phyloP scores from a whole-genome alignment of 2,329 filamentous ascomycete genomes.

The Conoideocrella luteorostrata region DNA sequence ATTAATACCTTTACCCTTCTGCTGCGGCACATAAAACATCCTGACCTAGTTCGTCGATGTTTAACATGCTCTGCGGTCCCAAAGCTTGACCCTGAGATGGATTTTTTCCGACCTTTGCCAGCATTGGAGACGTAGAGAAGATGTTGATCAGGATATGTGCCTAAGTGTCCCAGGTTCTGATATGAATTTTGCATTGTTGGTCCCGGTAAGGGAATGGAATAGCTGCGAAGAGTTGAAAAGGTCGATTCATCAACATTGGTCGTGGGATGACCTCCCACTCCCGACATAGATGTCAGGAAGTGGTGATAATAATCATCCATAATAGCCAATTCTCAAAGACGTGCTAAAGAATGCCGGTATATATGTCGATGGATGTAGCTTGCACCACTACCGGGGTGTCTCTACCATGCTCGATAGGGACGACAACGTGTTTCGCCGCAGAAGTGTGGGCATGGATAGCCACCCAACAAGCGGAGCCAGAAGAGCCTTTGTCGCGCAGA shows the following conservation, averaged over 20 bases:
- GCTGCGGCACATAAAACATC: slow-evolving; percentile 85
- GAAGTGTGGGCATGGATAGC: slow-evolving; percentile 9
- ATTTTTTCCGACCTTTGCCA: slow-evolving; percentile 46
- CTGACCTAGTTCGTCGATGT: slow-evolving; percentile 86
- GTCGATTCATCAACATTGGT: slow-evolving; percentile 34
- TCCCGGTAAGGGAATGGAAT: slow-evolving; percentile 20
- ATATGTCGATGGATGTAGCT: slow-evolving; percentile 9
- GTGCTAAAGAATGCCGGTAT: slow-evolving; percentile 2
- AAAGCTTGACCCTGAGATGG: slow-evolving; percentile 31
- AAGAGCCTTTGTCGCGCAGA: slow-evolving; percentile 3
- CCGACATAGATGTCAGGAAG: slow-evolving; percentile 48
- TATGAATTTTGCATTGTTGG: slow-evolving; percentile 36
- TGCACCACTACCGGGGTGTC: slow-evolving; percentile 4
- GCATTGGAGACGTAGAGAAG: slow-evolving; percentile 42
- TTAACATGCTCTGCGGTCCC: slow-evolving; percentile 70
- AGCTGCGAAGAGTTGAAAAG: slow-evolving; percentile 28
- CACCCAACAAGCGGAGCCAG: slow-evolving; percentile 7
- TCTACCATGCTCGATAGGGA: slow-evolving; percentile 9
- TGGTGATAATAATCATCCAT: slow-evolving; percentile 54
- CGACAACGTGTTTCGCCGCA: slow-evolving; percentile 5
- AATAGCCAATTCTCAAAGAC: slow-evolving; percentile 2
- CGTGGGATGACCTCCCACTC: slow-evolving; percentile 32
- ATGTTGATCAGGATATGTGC: slow-evolving; percentile 43
- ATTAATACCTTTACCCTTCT: slow-evolving; percentile 84
- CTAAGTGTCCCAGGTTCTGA: slow-evolving; percentile 42